Percentiles rank a stretch among this genome's conserved stretches.
These are phyloP conservation scores for Deakozyma indianensis DNA, from an alignment of 805 yeast species.

Conservation along the genomic window DNA sequence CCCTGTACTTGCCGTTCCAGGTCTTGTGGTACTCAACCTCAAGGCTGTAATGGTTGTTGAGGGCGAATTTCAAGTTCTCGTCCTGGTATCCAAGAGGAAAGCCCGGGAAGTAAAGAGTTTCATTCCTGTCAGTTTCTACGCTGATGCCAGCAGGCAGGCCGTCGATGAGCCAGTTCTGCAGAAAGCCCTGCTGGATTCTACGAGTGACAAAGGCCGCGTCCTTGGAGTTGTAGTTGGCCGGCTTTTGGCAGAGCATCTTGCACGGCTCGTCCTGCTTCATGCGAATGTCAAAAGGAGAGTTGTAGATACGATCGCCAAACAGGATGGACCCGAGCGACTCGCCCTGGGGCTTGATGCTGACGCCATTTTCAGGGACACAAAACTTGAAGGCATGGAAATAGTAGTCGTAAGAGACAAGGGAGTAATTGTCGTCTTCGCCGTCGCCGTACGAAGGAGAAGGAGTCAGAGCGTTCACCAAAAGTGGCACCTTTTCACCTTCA, in stretches of 20 bases:
- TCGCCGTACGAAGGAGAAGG: constrained; percentile 37
- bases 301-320: constrained; percentile 90
- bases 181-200: constrained; percentile 68
- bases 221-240: constrained; percentile 35
- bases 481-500: constrained; percentile 55
- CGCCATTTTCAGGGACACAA: constrained; percentile 61
- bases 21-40: constrained; percentile 71
- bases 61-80: constrained; percentile 18
- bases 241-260: constrained; percentile 41
- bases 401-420: constrained; percentile 30
- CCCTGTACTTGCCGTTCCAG: constrained; percentile 53
- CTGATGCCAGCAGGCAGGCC: constrained; percentile 76
- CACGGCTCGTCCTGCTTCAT: constrained; percentile 68
- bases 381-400: constrained; percentile 74
- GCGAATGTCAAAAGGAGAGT: constrained; percentile 72
- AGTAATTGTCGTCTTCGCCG: constrained; percentile 19
- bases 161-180: constrained; percentile 86
- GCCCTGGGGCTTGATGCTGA: constrained; percentile 39
- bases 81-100: constrained; percentile 66
- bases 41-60: constrained; percentile 73
- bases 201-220: constrained; percentile 68
- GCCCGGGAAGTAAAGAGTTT: constrained; percentile 63
- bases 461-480: constrained; percentile 81
- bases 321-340: constrained; percentile 87
- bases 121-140: constrained; percentile 39